Base-by-base conservation (phyloP, 495 filamentous ascomycete species). In the Daldinia loculata region DNA sequence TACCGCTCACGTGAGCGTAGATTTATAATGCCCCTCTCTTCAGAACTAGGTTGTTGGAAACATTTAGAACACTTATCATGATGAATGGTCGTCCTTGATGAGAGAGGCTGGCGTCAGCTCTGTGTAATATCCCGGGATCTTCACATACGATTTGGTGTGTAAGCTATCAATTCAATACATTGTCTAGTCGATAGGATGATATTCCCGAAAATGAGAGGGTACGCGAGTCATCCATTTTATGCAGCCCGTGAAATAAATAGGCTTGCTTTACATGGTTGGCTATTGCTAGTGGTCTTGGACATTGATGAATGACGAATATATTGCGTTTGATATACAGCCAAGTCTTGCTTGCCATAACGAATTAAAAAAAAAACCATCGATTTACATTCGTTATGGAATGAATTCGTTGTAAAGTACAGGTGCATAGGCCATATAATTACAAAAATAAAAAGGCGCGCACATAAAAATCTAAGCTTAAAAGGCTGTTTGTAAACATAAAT, bases 1-100 rank as follows among this genome's bases (percentile, higher is more conserved):
- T 38, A 15, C 30, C 53, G 53, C 53, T 30, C 53, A 56, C 53
- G 53, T 36, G 53, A 32, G 9, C 53, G 53, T 3, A 29, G 14
- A 56, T 56, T 36, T 17, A 56, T 29, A 30, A 29, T 56, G 15
- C 50, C 8, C 24, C 17, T 52, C 15, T 29, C 50, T 29, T n/a
- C 2, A n/a, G 12, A 29, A 29, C 15, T 11, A 29, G 26, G 26
- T 29, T 26, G 24, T 15, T 26, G 50, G 50, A 53, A 29, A 22
- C 39, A 41, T 41, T 48, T 48, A 9, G 7, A 48, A 48, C 9
- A 6, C 8, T 17, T 17, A 3, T 17, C n/a, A 3, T 2, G 17
- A 48, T 48, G 17, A 19, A 17, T 12, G 9, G 6, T 48, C 8
- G 41, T 19, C 41, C 17, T 19, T 45, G 3, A 0, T 48, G 8